Percentiles rank a stretch among this genome's conserved stretches.
Evolutionary conservation across 805 yeast genomes (phyloP).

Genomic region (Scheffersomyces stipitis): DNA sequence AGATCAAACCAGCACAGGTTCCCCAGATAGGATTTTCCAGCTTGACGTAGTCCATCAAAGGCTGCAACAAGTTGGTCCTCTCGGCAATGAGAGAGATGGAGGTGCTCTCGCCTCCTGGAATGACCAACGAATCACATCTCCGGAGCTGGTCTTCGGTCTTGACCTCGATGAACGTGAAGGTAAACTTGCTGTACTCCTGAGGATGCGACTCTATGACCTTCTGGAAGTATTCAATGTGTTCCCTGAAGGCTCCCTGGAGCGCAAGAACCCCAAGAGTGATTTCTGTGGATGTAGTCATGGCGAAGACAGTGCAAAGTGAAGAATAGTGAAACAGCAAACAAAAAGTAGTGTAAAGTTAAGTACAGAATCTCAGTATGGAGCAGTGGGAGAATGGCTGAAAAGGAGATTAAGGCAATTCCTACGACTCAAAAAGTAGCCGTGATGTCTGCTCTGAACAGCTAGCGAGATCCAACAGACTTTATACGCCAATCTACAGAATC

Average conservation of each 20-base stretch:
- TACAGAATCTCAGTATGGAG: no score
- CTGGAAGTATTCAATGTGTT: constrained; percentile 57
- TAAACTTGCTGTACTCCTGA: constrained; percentile 23
- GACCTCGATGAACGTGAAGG: constrained; percentile 46
- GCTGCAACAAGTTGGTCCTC: constrained; percentile 55
- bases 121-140: constrained; percentile 56
- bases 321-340: no score
- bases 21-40: constrained; percentile 71
- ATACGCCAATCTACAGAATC: no score
- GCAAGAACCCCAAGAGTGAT: constrained; percentile 65
- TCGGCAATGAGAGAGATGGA: constrained; percentile 71
- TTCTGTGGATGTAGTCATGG: not conserved
- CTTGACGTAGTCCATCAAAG: constrained; percentile 51
- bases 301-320: no score
- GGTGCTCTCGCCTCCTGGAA: constrained; percentile 76
- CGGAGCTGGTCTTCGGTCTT: constrained; percentile 50
- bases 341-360: no score
- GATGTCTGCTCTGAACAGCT: no score
- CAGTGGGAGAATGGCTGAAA: no score
- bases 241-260: constrained; percentile 76
- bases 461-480: no score
- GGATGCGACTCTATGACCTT: constrained; percentile 19
- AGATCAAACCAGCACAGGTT: constrained; percentile 80
- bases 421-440: no score
- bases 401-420: no score